Conservation (phyloP, 768 basidiomycete species). For the Boletus sp. region DNA sequence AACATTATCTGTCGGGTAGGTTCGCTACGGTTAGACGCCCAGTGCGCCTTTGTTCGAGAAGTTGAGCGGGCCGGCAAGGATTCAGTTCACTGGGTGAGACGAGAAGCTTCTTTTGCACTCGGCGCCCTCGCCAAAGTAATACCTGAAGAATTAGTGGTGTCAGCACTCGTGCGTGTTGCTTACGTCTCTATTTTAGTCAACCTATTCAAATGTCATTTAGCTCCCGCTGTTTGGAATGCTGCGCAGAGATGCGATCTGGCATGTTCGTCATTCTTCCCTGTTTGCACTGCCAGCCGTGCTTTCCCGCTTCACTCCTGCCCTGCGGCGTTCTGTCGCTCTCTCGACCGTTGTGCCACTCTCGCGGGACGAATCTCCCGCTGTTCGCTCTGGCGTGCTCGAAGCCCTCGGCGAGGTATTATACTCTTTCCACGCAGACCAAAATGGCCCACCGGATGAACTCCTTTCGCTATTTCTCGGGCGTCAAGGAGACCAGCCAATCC, state of each 20-base stretch:
- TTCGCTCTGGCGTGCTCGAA: slow-evolving; percentile 80
- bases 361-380: slow-evolving; percentile 59
- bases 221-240: slow-evolving; percentile 77
- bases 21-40: slow-evolving; percentile 51
- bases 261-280: slow-evolving; percentile 85
- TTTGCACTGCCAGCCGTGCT: slow-evolving; percentile 83
- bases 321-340: slow-evolving; percentile 64
- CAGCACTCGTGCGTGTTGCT: slow-evolving; percentile 51
- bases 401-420: slow-evolving; percentile 87
- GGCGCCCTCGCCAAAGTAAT: slow-evolving; percentile 87
- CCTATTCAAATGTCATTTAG: slow-evolving; percentile 39
- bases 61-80: slow-evolving; percentile 67
- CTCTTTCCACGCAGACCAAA: slow-evolving; percentile 63
- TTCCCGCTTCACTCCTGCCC: slow-evolving; percentile 54
- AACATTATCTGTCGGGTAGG: slow-evolving; percentile 37
- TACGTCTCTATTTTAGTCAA: slow-evolving; percentile 2
- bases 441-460: slow-evolving; percentile 72
- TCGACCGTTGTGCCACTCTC: slow-evolving; percentile 63
- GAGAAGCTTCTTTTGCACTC: slow-evolving; percentile 85
- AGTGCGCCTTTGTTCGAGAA: slow-evolving; percentile 69
- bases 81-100: slow-evolving; percentile 72
- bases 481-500: slow-evolving; percentile 41
- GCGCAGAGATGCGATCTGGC: slow-evolving; percentile 66
- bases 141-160: slow-evolving; percentile 66
- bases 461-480: slow-evolving; percentile 74